Evolutionary conservation across 306 rosid species (phyloP).

Genomic region (Oxytropis ochrocephala): DNA sequence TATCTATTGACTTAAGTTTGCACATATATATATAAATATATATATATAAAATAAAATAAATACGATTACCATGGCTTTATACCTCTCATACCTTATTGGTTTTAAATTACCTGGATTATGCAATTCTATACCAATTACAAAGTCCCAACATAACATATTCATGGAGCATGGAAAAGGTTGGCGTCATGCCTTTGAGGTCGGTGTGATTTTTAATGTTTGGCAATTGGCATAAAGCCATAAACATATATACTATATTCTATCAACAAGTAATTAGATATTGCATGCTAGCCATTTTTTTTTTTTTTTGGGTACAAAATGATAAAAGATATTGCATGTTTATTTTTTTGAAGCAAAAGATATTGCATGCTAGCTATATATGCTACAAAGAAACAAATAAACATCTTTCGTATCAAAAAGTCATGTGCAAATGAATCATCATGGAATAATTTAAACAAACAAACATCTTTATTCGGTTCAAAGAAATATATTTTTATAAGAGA

Average conservation of each 20-base stretch:
- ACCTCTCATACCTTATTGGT: neutral
- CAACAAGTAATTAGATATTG: too few relatives aligned
- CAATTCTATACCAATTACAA: too few relatives aligned
- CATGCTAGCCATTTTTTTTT: too few relatives aligned
- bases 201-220: neutral
- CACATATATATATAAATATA: neutral
- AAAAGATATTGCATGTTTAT: too few relatives aligned
- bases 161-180: neutral
- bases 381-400: too few relatives aligned
- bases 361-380: neutral
- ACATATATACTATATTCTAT: neutral
- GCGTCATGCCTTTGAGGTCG: neutral
- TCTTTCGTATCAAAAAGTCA: neutral
- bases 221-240: neutral
- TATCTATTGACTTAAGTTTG: neutral
- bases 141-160: neutral
- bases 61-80: neutral
- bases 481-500: neutral
- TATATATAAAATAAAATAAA: too few relatives aligned
- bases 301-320: too few relatives aligned
- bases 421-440: neutral
- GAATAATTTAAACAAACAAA: neutral
- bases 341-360: too few relatives aligned
- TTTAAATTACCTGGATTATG: neutral
- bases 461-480: neutral